Base-by-base conservation (phyloP, 257 asterid genomes). In the Mitragyna speciosa region DNA sequence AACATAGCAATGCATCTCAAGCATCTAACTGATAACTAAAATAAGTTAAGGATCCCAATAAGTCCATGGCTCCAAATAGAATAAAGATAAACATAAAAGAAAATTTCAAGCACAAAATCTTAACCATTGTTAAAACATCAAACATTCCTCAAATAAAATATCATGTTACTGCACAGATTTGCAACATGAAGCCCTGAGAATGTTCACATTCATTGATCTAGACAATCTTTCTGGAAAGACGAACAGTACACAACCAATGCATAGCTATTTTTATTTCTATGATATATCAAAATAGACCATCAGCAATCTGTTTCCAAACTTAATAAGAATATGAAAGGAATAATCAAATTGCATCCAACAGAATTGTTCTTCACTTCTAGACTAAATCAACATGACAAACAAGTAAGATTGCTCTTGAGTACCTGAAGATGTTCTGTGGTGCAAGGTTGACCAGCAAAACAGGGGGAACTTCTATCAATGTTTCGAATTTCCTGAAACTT, bases 391-490 rank as follows among this genome's bases (percentile, higher is more conserved):
- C 76, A 22, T 45, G 9, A 76, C 17, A 1, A 15, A 54, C 48
- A 49, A 70, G 17, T 20, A 33, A 65, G 41, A 69, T 45, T 20
- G 33, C 54, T 1, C 19, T 73, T 73, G 54, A 76, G 56, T 86
- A 96, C 99, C 98, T 92, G 97, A 79, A 96, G 91, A 84, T 84
- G 85, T 87, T 89, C 97, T 52, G 92, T 81, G 58, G 87, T 91
- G 88, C 97, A 96, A 83, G 98, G 98, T 75, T 89, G 94, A 72
- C 98, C 99, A 78, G 91, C 67, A 89, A 96, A 96, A 70, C 68
- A 78, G 74, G 89, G 91, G 76, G 80, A 77, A 76, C 78, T 83
- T 77, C 90, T 82, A 89, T 91, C 89, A 63, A 84, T 84, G 84
- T 94, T 96, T 31, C 78, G 91, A 66, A 96, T 96, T 70, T 94